Base-by-base conservation (phyloP, 306 rosid genomes). In the Trifolium fragiferum region DNA sequence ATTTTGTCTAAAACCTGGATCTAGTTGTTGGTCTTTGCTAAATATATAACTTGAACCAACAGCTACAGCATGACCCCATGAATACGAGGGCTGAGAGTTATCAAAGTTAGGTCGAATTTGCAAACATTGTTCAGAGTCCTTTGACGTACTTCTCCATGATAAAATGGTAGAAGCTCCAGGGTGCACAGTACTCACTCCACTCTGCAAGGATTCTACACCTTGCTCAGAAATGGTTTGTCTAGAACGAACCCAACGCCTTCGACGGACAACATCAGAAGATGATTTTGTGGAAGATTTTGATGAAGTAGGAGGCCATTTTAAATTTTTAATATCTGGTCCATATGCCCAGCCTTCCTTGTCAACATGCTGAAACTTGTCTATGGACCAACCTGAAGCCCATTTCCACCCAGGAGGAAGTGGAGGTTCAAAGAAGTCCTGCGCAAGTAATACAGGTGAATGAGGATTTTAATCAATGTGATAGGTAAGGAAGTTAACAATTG, bases 281-380 rank as follows among this genome's bases (percentile, higher is more conserved):
- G 87, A 84, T 78, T 78, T 89, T 61, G 81, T 83, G 64, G 86
- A 72, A 46, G 82, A 85, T 80, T 81, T 89, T n/a, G 86, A 81
- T 50, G 96, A 86, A 75, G 79, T 79, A 70, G 87, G 91, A 63
- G 94, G 97, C 92, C 92, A 91, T 74, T 74, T 85, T 70, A 87
- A 74, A 70, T 68, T 78, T 41, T 66, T 75, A 68, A 85, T 83
- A 68, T 89, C 86, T 76, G 89, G 79, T 7, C 88, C 90, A 81
- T 91, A 91, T 67, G 90, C 90, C 97, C 97, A 91, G 61, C 97
- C 97, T 67, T 91, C 96, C 75, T 69, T 85, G 87, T 90, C 96
- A 82, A 90, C 93, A 78, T 78, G 79, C 44, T 82, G 90, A 73
- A 81, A 82, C 75, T 85, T 90, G 75, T 90, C 92, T 55, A 88